Base-by-base conservation (phyloP, 148 eudicot genomes). In the Linanthus parryae region DNA sequence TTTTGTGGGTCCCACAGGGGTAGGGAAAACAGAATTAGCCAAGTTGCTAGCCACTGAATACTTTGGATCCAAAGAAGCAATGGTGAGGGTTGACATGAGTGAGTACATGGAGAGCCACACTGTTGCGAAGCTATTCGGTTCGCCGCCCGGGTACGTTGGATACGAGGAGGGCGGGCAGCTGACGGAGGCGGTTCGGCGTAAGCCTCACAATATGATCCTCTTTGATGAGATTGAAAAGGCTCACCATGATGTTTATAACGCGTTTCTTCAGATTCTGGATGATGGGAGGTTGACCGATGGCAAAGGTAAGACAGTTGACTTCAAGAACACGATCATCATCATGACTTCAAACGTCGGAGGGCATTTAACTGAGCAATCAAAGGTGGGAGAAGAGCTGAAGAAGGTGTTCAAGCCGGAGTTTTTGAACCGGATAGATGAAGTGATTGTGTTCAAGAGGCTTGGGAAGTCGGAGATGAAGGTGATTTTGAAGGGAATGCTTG, bases 281-380 rank as follows among this genome's bases (percentile, higher is more conserved):
- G 64, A 60, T 34, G 64, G 64, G 13, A 60, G 56, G 56, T 40
- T 60, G 23, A 60, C 64, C 0, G 65, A 61, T 18, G 23, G 57
- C 20, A 61, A 61, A 36, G 65, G 50, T 0, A 24, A 42, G 24
- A 61, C 65, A 0, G 57, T 61, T 2, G 65, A 61, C 19, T 51
- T 61, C 47, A 61, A 41, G 28, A 51, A 61, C 57, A 51, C 65
- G 0, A 55, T 61, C 18, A 18, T 61, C 15, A 52, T 61, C 33
- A 61, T 61, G 65, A 41, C 65, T 2, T 61, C 65, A 3, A 61
- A 61, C 17, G 43, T n/a, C n/a, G n/a, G n/a, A 47, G 82, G 94
- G 52, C 82, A 79, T 31, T 90, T 86, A 21, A 83, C 83, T 7
- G 80, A 75, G 61, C 80, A 83, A 57, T 5, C 11, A 31, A 31